A percentile compares a stretch with the other conserved stretches of the same genome.
Evolutionary conservation across 495 filamentous ascomycete species (phyloP).

Genomic region (Pyronema domesticum): DNA sequence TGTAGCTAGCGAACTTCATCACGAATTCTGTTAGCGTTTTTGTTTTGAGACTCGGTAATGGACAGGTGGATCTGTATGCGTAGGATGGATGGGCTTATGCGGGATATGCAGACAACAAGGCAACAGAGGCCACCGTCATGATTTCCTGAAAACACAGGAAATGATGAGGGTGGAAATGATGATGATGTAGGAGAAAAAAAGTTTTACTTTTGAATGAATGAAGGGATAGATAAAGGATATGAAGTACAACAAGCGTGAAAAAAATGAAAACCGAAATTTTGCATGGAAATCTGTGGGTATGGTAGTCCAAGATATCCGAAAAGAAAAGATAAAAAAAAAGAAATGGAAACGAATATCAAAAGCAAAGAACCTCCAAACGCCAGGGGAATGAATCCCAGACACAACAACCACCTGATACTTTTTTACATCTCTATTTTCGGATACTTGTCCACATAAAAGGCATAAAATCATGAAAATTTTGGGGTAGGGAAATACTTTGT

Average conservation of each 20-base stretch:
- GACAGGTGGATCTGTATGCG: conserved; percentile 2
- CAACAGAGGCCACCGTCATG: background rate
- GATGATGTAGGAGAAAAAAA: conserved; percentile 10
- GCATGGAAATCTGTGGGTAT: background rate
- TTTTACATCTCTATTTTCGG: background rate
- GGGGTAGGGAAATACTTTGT: background rate
- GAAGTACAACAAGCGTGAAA: background rate
- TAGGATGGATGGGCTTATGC: background rate
- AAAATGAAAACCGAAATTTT: background rate
- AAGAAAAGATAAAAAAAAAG: conserved; percentile 8
- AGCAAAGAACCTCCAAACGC: conserved; percentile 7
- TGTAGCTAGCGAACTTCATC: conserved; percentile 21
- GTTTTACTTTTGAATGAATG: conserved; percentile 11
- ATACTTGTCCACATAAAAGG: background rate
- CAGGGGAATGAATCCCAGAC: background rate
- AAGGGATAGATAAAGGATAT: background rate
- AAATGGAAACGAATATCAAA: conserved; percentile 10
- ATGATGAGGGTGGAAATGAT: conserved; percentile 6
- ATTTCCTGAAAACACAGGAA: background rate
- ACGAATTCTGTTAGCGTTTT: conserved; percentile 13
- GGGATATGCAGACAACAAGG: background rate
- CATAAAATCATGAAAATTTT: background rate
- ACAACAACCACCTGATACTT: background rate
- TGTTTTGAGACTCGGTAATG: conserved; percentile 6
- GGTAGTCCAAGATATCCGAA: background rate